phyloP scores from a whole-genome alignment of 495 filamentous ascomycete species.

The Bathelium albidoporum region DNA sequence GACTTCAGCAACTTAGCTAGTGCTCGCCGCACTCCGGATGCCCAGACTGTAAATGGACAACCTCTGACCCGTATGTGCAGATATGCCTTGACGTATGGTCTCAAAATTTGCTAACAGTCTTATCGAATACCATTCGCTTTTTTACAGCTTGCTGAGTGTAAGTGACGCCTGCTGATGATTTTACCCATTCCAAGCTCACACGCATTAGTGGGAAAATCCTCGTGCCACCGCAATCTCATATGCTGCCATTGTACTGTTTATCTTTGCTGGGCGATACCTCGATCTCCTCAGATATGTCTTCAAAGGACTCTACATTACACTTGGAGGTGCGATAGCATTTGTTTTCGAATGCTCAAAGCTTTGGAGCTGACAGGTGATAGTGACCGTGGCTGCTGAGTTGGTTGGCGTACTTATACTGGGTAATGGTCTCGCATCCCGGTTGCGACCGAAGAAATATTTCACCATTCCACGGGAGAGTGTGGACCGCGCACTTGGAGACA shows the following conservation, averaged over 20 bases:
- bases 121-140: conserved; percentile 84
- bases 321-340: conserved; percentile 37
- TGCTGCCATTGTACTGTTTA: conserved; percentile 58
- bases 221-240: conserved; percentile 83
- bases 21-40: conserved; percentile 54
- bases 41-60: conserved; percentile 70
- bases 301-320: conserved; percentile 64
- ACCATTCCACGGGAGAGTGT: conserved; percentile 77
- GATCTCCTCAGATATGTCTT: conserved; percentile 80
- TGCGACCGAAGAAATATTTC: conserved; percentile 88
- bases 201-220: conserved; percentile 52
- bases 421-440: conserved; percentile 69
- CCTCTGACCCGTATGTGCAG: conserved; percentile 61
- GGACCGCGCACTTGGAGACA: conserved; percentile 67
- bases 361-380: conserved; percentile 32
- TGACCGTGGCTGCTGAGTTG: conserved; percentile 68
- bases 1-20: conserved; percentile 71
- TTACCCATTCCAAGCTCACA: conserved; percentile 23
- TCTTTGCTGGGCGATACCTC: conserved; percentile 84
- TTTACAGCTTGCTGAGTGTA: conserved; percentile 76
- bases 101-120: conserved; percentile 11
- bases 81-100: neutral
- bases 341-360: neutral
- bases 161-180: conserved; percentile 25
- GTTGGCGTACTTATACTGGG: conserved; percentile 65